phyloP scores from a whole-genome alignment of 371 early-diverging fungal genomes.

The Apophysomyces ossiformis region DNA sequence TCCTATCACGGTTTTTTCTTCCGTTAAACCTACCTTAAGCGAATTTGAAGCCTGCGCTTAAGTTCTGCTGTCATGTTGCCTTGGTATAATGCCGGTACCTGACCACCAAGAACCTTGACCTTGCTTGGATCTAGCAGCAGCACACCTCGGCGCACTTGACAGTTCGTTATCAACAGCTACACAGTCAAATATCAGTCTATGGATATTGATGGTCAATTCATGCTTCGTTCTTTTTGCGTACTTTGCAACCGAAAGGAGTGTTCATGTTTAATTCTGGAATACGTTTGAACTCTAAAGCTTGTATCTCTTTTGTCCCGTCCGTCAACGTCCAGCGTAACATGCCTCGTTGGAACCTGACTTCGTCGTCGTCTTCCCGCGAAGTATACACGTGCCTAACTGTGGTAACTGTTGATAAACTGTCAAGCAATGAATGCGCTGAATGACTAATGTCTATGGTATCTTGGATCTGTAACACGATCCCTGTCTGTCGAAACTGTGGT shows the following conservation, averaged over 20 bases:
- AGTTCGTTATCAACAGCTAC: slow-evolving; percentile 39
- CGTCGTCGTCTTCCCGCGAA: slow-evolving; percentile 20
- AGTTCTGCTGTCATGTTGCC: slow-evolving; percentile 38
- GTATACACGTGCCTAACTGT: slow-evolving; percentile 38
- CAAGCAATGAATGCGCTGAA: slow-evolving; percentile 34
- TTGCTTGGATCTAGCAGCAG: slow-evolving; percentile 31
- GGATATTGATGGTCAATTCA: too few species aligned
- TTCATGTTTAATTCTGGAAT: slow-evolving; percentile 33
- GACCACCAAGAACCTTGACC: slow-evolving; percentile 40
- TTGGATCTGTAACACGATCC: slow-evolving; percentile 42
- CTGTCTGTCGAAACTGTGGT: slow-evolving; percentile 18
- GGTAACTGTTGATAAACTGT: slow-evolving; percentile 23
- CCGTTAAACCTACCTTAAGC: slow-evolving; percentile 20
- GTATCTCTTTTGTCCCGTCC: slow-evolving; percentile 38
- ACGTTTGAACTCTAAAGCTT: slow-evolving; percentile 38
- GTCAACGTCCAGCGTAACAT: slow-evolving; percentile 40
- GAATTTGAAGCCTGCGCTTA: slow-evolving; percentile 27
- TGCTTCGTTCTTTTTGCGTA: slow-evolving; percentile 5
- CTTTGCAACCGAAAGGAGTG: slow-evolving; percentile 51
- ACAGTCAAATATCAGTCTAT: too few species aligned
- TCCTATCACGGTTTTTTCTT: neutral
- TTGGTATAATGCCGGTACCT: slow-evolving; percentile 32
- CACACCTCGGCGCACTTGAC: slow-evolving; percentile 40
- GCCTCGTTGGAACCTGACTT: slow-evolving; percentile 34
- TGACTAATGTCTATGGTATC: slow-evolving; percentile 37